A percentile compares a stretch with the other conserved stretches of the same genome.
phyloP scores from a whole-genome alignment of 345 rosid species.

The Moringa oleifera region DNA sequence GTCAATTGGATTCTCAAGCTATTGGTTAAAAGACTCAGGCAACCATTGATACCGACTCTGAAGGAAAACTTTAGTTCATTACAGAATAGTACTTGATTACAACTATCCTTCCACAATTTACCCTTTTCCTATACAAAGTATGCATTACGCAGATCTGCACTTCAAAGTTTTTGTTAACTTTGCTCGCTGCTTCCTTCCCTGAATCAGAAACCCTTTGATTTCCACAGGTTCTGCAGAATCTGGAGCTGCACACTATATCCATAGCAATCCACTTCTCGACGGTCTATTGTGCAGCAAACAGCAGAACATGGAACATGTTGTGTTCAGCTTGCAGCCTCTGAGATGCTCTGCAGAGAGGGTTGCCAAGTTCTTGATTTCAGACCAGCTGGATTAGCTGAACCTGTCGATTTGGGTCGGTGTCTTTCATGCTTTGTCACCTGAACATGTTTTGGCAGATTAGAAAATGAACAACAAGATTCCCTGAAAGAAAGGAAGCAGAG shows the following conservation, averaged over 20 bases:
- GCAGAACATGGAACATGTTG: slow-evolving; percentile 5
- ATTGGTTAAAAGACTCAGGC: background rate
- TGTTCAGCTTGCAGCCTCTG: slow-evolving; percentile 54
- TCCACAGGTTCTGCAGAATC: background rate
- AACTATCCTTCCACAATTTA: background rate
- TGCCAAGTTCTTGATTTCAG: slow-evolving; percentile 76
- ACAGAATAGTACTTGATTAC: slow-evolving; percentile 14
- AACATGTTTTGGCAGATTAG: slow-evolving; percentile 6
- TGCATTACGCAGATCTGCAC: slow-evolving; percentile 17
- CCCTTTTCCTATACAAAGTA: slow-evolving; percentile 15
- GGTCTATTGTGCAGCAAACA: background rate
- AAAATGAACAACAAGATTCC: background rate
- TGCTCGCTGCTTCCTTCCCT: slow-evolving; percentile 3
- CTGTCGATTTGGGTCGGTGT: slow-evolving; percentile 34
- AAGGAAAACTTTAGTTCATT: slow-evolving; percentile 12
- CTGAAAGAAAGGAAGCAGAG: no score
- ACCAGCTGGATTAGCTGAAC: slow-evolving; percentile 29
- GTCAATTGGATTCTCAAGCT: no score
- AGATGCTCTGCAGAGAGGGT: slow-evolving; percentile 87
- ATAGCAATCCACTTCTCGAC: no score
- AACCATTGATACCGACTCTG: background rate
- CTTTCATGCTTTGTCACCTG: slow-evolving; percentile 56
- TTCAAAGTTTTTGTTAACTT: slow-evolving; percentile 4
- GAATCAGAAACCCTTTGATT: background rate
- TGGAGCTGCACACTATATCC: background rate